Evolutionary conservation across 371 early-diverging fungal genomes (phyloP), one percentile per base, ranked within the genome.

Genomic region (Mucor mucedo): DNA sequence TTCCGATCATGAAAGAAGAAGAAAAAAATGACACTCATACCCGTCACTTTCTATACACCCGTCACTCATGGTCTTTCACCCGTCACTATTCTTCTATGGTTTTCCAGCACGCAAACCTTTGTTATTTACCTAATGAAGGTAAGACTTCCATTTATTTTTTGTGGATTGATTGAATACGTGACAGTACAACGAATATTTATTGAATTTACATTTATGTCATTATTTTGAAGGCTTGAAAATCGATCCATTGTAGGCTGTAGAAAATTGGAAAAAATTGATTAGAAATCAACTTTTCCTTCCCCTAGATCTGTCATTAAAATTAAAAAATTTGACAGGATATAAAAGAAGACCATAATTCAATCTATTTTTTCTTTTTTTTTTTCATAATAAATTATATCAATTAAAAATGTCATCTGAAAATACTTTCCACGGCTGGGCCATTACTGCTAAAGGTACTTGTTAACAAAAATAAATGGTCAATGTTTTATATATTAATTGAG

Each of bases 351-450:
- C 27, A 14, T 42, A 1, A 27, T 14, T 38, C 6, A 1, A 6
- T 33, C 21, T 35, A n/a, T 10, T 21, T 47, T 9, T 27, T 8
- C 10, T 16, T 27, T 35, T 33, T 48, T 16, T 27, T n/a, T 7
- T 44, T 47, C 27, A 35, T 21, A 21, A 21, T 21, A 21, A 21
- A 21, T 21, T 21, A 21, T 21, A 21, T 38, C 11, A 5, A 13
- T 21, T 35, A 48, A 21, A 47, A 30, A 52, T 41, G 50, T 48
- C 45, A 21, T 52, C 52, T 29, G 28, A 41, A 4, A 49, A 66
- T 56, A 66, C 62, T 38, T 61, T 76, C 33, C 41, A 67, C 33
- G 71, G 73, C 14, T 73, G 60, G 59, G 77, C 77, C 33, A 50
- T 55, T 48, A 16, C 35, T 48, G 58, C 60, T 27, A 67, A 72